Evolutionary conservation across 2,329 filamentous ascomycete genomes (phyloP), one percentile per base, ranked within the genome.

Genomic region (Fusarium solani-melongenae): DNA sequence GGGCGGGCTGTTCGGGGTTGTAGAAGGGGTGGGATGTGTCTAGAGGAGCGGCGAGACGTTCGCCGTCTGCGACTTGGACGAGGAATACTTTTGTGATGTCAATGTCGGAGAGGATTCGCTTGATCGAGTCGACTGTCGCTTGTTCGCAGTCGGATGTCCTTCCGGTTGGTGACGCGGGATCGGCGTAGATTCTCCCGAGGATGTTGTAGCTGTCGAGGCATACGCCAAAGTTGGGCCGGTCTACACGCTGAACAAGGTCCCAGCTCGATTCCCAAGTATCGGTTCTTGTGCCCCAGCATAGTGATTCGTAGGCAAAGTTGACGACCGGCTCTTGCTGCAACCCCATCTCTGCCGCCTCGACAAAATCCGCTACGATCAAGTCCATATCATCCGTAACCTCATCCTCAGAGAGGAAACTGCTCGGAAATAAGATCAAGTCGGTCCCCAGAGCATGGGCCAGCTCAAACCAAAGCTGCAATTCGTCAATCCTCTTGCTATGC

Each of bases 161-260:
- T 4, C 92, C 89, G 0, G 84, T 84, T 0, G 83, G 72, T 0
- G 86, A 81, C 0, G 89, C 81, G 0, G 93, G 93, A 76, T 95
- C 92, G 0, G 91, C 93, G 73, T 89, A 95, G 67, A 94, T 88
- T 7, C 90, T 84, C 1, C 89, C 93, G 0, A 92, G 89, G 67
- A 95, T 92, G 81, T 95, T 94, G 83, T 94, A 95, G 0, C 91
- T 94, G 81, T 95, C 93, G 27, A 95, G 85, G 78, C 92, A 94
- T 44, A 94, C 84, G 9, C 93, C 93, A 78, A 95, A 94, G 81
- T 95, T 95, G 10, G 87, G 81, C 9, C 92, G 82, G 79, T 93
- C 86, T 31, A 95, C 92, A 4, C 83, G 83, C 74, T 86, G 82
- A 1, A 95, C 90, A 3, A 94, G 84, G 8, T 91, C 88, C 91